Conservation (phyloP, 1,284 basidiomycete species). For the Sphaerobolus stellatus region DNA sequence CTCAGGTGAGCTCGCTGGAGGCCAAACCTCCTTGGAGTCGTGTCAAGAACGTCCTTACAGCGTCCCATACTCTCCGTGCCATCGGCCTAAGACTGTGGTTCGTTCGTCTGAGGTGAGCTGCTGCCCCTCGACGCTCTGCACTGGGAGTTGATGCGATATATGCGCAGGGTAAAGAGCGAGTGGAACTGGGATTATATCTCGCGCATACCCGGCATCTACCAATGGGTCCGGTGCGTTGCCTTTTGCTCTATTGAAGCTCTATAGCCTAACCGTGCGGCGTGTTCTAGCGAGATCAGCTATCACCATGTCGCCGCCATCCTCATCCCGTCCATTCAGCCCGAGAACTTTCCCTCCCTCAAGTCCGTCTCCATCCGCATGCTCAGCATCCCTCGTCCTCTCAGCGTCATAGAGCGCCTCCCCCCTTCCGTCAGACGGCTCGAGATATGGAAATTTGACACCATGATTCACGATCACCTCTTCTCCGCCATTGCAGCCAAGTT, state of each 20-base stretch:
- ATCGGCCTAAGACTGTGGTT: constrained; percentile 12
- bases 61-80: constrained; percentile 4
- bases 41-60: constrained; percentile 1
- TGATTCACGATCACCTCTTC: constrained; percentile 7
- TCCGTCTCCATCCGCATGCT: constrained; percentile 8
- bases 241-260: background rate
- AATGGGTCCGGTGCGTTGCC: constrained; percentile 8
- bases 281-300: constrained; percentile 9
- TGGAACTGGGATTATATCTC: constrained; percentile 10
- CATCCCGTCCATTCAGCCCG: constrained; percentile 8
- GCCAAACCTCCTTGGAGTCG: constrained; percentile 5
- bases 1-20: background rate
- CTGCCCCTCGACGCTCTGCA: background rate
- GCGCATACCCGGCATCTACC: constrained; percentile 8
- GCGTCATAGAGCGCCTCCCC: constrained; percentile 3
- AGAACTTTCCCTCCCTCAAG: constrained; percentile 8
- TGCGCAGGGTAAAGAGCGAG: constrained; percentile 6
- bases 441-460: constrained; percentile 9
- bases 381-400: constrained; percentile 6
- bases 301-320: constrained; percentile 8
- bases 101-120: constrained; percentile 2
- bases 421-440: constrained; percentile 3
- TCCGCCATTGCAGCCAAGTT: constrained; percentile 3
- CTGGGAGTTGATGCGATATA: background rate
- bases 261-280: background rate